Evolutionary conservation across 495 filamentous ascomycete species (phyloP).

Genomic region (Trichoderma gamsii): DNA sequence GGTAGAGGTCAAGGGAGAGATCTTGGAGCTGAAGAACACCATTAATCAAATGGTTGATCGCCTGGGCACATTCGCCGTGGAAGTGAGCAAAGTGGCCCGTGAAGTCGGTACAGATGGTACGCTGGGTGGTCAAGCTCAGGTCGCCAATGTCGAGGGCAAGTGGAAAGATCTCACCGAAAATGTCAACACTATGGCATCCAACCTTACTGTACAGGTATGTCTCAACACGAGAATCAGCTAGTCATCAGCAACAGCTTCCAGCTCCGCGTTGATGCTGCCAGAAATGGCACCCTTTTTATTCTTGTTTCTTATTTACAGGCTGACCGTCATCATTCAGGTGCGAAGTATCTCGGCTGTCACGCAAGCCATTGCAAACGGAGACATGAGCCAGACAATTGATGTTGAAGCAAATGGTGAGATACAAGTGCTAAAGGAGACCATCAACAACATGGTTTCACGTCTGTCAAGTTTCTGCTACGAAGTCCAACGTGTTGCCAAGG

Average conservation of each 20-base stretch:
- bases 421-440: slow-evolving; percentile 87
- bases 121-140: slow-evolving; percentile 90
- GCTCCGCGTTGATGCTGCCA: background rate
- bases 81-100: slow-evolving; percentile 96
- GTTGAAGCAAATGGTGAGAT: slow-evolving; percentile 96
- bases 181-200: slow-evolving; percentile 90
- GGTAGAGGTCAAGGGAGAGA: slow-evolving; percentile 94
- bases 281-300: background rate
- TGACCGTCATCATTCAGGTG: slow-evolving; percentile 40
- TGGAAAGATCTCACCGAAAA: slow-evolving; percentile 99
- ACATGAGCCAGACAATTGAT: slow-evolving; percentile 93
- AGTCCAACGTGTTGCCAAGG: slow-evolving; percentile 90
- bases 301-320: background rate
- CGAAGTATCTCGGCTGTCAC: slow-evolving; percentile 95
- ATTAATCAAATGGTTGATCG: slow-evolving; percentile 99
- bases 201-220: slow-evolving; percentile 74
- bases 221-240: background rate
- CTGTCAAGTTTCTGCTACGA: slow-evolving; percentile 95
- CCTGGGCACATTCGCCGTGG: slow-evolving; percentile 92
- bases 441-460: slow-evolving; percentile 98
- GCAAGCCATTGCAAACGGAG: slow-evolving; percentile 86
- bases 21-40: slow-evolving; percentile 88
- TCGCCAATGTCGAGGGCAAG: slow-evolving; percentile 96
- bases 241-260: no score
- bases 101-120: slow-evolving; percentile 98